Evolutionary conservation across 257 asterid species (phyloP), one percentile per base, ranked within the genome.

Genomic region (Rhazya stricta): DNA sequence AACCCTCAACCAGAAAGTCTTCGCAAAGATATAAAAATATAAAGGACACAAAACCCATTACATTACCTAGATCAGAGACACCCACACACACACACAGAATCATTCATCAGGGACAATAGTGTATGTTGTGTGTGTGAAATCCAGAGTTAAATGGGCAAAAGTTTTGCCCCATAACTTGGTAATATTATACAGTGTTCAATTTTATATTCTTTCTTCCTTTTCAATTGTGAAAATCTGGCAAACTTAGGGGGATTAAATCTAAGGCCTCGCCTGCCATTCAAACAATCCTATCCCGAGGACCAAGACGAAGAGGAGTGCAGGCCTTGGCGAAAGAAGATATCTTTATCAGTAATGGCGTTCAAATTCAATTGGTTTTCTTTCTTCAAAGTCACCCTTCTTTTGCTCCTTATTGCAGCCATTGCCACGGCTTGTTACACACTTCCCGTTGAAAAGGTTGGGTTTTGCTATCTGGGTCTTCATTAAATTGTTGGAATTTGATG

Each of bases 221-320:
- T 56, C 73, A 45, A 58, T 45, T 46, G 62, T 13, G 82, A 46
- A 73, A 90, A 88, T 83, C 96, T 90, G 97, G 96, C 98, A 85
- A 88, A 90, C 80, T 85, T 90, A 80, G 94, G 89, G 65, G 94
- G 90, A 77, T 62, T 86, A 57, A 91, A 82, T 86, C 85, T 88
- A 81, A 86, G 98, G 96, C 94, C 97, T 82, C 96, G 97, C 86
- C 88, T 87, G 90, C 77, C 91, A 23, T 86, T 84, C 81, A 95
- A 92, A 80, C 98, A 91, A 85, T 89, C 95, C 81, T 67, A 83
- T 9, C 71, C 71, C 19, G 91, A 88, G 81, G 90, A 88, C 75
- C 90, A 85, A 43, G 89, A 84, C 67, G 87, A 83, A 42, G 91
- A 87, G 69, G 92, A 79, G 84, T 86, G 94, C 76, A 89, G 93